Conservation (phyloP, 371 early-diverging fungal genomes). For the Rhizomucor miehei region DNA sequence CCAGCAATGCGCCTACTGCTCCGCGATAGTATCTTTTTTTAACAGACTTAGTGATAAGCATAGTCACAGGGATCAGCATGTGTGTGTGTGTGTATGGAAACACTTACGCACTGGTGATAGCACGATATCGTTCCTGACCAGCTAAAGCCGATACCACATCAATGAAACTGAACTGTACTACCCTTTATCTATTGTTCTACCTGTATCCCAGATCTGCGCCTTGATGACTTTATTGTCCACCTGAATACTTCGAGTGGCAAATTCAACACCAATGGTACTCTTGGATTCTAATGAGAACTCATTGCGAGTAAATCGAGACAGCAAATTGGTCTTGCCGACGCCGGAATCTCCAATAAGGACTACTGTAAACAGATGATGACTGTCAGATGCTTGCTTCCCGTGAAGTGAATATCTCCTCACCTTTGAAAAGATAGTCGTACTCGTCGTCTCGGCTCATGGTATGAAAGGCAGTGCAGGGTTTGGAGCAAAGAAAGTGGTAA, state of each 20-base stretch:
- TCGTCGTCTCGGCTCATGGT: constrained; percentile 91
- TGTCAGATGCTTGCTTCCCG: too few relatives aligned
- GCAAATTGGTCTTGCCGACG: constrained; percentile 99
- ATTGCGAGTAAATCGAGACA: constrained; percentile 96
- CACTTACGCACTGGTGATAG: constrained; percentile 88
- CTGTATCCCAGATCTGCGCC: constrained; percentile 99
- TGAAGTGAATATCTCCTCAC: constrained; percentile 31
- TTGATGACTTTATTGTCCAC: constrained; percentile 97
- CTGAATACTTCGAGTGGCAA: constrained; percentile 97
- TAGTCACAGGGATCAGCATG: too few relatives aligned
- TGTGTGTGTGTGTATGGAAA: too few relatives aligned
- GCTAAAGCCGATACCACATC: constrained; percentile 41
- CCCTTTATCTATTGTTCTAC: constrained; percentile 29
- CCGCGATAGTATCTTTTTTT: constrained; percentile 97
- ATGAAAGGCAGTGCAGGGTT: background rate
- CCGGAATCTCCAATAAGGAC: constrained; percentile 99
- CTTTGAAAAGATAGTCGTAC: constrained; percentile 95
- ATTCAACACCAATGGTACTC: constrained; percentile 99
- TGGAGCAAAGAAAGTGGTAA: too few relatives aligned
- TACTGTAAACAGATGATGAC: constrained; percentile 55
- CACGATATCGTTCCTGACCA: constrained; percentile 89
- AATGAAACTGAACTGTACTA: background rate
- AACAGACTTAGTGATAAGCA: background rate
- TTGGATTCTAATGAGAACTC: constrained; percentile 97
- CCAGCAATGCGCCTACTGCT: constrained; percentile 98